Evolutionary conservation across 306 rosid species (phyloP).

Genomic region (Geum urbanum): DNA sequence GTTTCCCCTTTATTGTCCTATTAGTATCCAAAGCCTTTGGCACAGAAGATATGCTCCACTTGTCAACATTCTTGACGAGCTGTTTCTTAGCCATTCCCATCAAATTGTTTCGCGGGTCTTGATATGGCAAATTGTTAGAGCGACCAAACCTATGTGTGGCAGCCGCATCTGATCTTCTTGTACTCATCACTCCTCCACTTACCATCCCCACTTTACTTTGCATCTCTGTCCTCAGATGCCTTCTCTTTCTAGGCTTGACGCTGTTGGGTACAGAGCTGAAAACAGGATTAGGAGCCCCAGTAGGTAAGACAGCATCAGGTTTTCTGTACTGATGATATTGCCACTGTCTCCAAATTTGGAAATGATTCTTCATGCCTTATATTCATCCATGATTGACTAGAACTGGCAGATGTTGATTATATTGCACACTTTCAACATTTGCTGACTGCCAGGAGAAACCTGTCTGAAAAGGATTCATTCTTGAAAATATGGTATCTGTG

Average conservation of each 20-base stretch:
- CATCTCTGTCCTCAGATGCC: conserved; percentile 24
- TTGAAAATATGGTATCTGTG: too few species aligned
- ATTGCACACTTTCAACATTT: conserved; percentile 25
- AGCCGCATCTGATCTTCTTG: conserved; percentile 33
- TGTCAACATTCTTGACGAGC: conserved; percentile 52
- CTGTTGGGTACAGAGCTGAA: conserved; percentile 33
- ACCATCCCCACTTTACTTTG: conserved; percentile 25
- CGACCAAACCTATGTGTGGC: conserved; percentile 31
- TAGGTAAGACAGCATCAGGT: conserved; percentile 32
- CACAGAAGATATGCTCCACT: conserved; percentile 31
- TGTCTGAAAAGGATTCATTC: conserved; percentile 22
- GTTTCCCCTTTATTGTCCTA: conserved; percentile 36
- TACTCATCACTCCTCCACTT: conserved; percentile 34
- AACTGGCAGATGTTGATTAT: conserved; percentile 29
- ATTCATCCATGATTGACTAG: conserved; percentile 42
- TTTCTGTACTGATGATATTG: conserved; percentile 29
- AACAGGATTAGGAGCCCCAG: conserved; percentile 28
- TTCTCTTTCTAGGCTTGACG: conserved; percentile 38
- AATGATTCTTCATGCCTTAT: conserved; percentile 33
- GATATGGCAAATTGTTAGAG: conserved; percentile 37
- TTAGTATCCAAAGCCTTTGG: conserved; percentile 25
- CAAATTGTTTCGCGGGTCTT: conserved; percentile 43
- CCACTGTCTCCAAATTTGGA: conserved; percentile 22
- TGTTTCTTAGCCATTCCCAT: conserved; percentile 48
- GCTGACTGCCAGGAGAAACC: conserved; percentile 13